A percentile compares a stretch with the other conserved stretches of the same genome.
Conservation (phyloP, 495 filamentous ascomycete species). For the Penicillium samsonianum region DNA sequence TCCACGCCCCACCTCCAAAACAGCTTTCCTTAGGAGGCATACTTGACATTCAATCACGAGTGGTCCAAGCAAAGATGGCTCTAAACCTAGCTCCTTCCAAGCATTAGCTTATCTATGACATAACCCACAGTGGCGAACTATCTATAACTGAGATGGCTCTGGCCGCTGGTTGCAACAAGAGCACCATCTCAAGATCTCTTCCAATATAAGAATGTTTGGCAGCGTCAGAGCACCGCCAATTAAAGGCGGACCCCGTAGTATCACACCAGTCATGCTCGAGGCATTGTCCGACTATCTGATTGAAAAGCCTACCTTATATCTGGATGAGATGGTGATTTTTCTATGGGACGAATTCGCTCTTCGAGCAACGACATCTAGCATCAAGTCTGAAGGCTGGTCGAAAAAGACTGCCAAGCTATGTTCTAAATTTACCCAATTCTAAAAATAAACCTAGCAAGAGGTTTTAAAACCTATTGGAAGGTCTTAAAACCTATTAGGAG, state of each 20-base stretch:
- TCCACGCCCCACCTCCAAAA: slow-evolving; percentile 4
- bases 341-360: slow-evolving; percentile 10
- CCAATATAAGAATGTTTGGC: slow-evolving; percentile 31
- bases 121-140: slow-evolving; percentile 14
- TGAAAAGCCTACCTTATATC: slow-evolving; percentile 4
- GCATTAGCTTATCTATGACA: slow-evolving; percentile 22
- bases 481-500: too few relatives aligned
- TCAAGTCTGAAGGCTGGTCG: slow-evolving; percentile 14
- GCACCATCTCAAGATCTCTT: slow-evolving; percentile 25
- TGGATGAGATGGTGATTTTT: neutral
- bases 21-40: slow-evolving; percentile 1
- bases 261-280: slow-evolving; percentile 32
- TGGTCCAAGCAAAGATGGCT: slow-evolving; percentile 11
- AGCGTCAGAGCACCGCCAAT: slow-evolving; percentile 26
- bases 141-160: slow-evolving; percentile 17
- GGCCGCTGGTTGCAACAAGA: slow-evolving; percentile 18
- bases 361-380: slow-evolving; percentile 3
- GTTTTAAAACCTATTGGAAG: too few relatives aligned
- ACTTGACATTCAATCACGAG: slow-evolving; percentile 16
- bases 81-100: slow-evolving; percentile 17
- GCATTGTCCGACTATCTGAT: neutral
- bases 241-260: slow-evolving; percentile 18
- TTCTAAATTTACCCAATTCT: too few relatives aligned
- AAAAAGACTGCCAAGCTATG: slow-evolving; percentile 17
- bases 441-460: too few relatives aligned